Percentiles rank a stretch among this genome's conserved stretches.
Evolutionary conservation across 352 stramenopile species (phyloP).

Genomic region (Phytophthora crassamura): DNA sequence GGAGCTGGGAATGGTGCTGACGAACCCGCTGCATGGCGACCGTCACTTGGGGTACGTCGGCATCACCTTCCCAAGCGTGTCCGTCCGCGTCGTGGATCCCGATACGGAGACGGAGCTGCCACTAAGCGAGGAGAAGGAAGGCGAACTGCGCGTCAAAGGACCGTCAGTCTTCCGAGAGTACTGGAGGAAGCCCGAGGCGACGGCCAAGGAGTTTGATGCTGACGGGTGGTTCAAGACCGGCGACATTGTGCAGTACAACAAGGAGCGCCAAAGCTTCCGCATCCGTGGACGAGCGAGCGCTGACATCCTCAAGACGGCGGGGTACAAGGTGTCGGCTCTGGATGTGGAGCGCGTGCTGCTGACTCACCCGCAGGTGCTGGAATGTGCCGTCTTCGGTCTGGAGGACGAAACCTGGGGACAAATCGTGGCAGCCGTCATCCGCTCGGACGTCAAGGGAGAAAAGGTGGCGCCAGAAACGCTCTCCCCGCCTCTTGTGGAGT

Average conservation of each 20-base stretch:
- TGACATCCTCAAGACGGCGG: constrained; percentile 94
- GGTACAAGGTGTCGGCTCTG: constrained; percentile 93
- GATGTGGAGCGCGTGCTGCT: constrained; percentile 90
- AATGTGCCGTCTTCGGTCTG: constrained; percentile 89
- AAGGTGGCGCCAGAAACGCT: constrained; percentile 26
- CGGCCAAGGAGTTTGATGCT: constrained; percentile 82
- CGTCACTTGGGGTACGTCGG: constrained; percentile 88
- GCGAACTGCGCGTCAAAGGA: constrained; percentile 89
- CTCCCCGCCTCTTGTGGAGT: constrained; percentile 51
- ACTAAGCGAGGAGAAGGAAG: constrained; percentile 50
- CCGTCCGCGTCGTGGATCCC: constrained; percentile 81
- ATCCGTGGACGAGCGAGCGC: constrained; percentile 89
- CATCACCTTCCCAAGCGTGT: constrained; percentile 80
- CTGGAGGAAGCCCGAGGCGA: constrained; percentile 85
- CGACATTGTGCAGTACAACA: constrained; percentile 87
- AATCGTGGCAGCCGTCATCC: constrained; percentile 72
- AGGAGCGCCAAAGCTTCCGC: constrained; percentile 76
- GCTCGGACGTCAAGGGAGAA: constrained; percentile 29
- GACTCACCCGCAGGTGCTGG: constrained; percentile 79
- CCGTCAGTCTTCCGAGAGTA: constrained; percentile 90
- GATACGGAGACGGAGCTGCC: constrained; percentile 64
- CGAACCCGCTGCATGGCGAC: constrained; percentile 79
- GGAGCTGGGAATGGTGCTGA: constrained; percentile 92
- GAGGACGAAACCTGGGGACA: constrained; percentile 88
- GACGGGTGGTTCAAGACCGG: constrained; percentile 93